Evolutionary conservation across 2,329 filamentous ascomycete species (phyloP), one percentile per base, ranked within the genome.

Genomic region (Beauveria pseudobassiana): DNA sequence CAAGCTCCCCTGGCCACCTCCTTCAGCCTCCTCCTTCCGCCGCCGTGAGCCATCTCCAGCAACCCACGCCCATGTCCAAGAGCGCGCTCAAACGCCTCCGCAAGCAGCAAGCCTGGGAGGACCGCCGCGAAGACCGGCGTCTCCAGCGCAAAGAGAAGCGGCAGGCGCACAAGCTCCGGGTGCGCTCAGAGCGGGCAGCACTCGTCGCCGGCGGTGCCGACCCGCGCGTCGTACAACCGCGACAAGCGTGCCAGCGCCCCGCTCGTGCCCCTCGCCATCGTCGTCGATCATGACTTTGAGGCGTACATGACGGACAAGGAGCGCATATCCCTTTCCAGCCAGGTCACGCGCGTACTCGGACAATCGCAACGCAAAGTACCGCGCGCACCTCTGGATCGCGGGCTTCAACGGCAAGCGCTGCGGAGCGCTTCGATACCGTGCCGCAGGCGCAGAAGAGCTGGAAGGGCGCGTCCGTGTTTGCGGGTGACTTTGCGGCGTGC

Each of bases 241-340:
- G 72, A 71, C 70, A 76, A 72, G 64, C 71, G 70, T 52, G 69
- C 68, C 48, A 69, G 75, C 49, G 77, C 80, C 54, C 83, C 80
- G 54, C 83, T 86, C 61, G 82, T 96, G 0, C 92, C 93, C 1
- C 77, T 98, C 24, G 85, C 90, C 0, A 78, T 99, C 66, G 80
- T 99, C 63, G 78, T 99, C 65, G 95, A 99, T 77, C 98, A 93
- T 75, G 87, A 90, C 66, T 99, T 96, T 72, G 93, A 99, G 73
- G 80, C 89, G 48, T 83, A 93, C 70, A 99, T 99, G 95, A 82
- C 81, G 56, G 89, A 93, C 43, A 88, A 89, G 67, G 95, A 99
- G 75, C 80, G 90, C 34, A 87, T 93, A 61, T 96, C 91, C 5
- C 81, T 99, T 14, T 85, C 85, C 1, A 85, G 87, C 62, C 95